Percentiles rank a stretch among this genome's conserved stretches.
Evolutionary conservation across 1,139 yeast species (phyloP).

Genomic region (Geotrichum fermentans): DNA sequence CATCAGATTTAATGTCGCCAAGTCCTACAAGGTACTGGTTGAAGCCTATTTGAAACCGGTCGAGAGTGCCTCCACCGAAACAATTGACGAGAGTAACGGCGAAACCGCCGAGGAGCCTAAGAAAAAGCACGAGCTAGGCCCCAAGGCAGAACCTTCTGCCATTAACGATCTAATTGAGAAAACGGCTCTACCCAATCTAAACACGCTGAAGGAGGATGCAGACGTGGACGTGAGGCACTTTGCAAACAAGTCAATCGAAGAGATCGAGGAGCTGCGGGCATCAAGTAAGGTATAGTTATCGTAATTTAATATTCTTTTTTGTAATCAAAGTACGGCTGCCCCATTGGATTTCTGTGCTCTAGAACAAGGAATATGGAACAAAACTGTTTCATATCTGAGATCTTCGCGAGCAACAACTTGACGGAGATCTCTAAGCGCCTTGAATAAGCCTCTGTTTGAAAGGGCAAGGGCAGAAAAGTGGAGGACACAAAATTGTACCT

Average conservation of each 20-base stretch:
- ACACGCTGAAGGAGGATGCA: constrained; percentile 59
- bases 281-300: not conserved
- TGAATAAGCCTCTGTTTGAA: no score
- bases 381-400: not conserved
- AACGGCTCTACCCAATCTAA: constrained; percentile 60
- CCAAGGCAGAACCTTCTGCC: constrained; percentile 15
- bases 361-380: no score
- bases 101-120: not conserved
- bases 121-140: constrained; percentile 16
- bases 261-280: constrained; percentile 26
- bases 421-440: no score
- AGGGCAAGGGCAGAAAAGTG: no score
- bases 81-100: not conserved
- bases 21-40: constrained; percentile 61
- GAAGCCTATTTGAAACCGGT: constrained; percentile 43
- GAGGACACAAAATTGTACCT: no score
- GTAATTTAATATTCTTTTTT: not conserved
- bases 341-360: no score
- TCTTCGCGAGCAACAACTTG: no score
- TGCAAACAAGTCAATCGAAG: constrained; percentile 52
- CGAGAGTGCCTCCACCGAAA: not conserved
- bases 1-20: constrained; percentile 91
- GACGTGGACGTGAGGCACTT: constrained; percentile 89
- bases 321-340: no score
- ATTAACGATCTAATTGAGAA: constrained; percentile 46